These are phyloP conservation scores for Olyra latifolia DNA, from an alignment of 176 grass and related monocot genomes.

Conservation along the genomic window DNA sequence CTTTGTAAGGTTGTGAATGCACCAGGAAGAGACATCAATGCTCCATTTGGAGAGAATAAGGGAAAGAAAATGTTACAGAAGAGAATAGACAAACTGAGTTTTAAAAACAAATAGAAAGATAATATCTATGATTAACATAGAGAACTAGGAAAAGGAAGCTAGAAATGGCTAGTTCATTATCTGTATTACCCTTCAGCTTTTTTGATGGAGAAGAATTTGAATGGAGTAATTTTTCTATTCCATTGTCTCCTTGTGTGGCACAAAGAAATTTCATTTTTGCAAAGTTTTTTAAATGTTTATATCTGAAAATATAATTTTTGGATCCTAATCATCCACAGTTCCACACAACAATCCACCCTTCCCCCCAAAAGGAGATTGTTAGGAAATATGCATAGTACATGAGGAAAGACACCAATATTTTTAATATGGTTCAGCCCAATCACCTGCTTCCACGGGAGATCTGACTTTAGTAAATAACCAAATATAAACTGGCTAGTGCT, in stretches of 20 bases:
- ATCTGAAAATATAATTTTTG: neutral
- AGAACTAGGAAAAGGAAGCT: neutral
- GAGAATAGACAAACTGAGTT: conserved; percentile 2
- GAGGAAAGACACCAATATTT: too few relatives aligned
- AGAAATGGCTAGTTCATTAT: conserved; percentile 8
- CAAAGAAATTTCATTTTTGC: neutral
- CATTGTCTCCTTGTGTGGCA: neutral
- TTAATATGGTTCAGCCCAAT: too few relatives aligned
- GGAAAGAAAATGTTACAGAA: neutral
- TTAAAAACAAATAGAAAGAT: neutral
- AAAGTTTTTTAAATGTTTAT: neutral
- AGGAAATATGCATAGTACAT: too few relatives aligned
- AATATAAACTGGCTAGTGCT: too few relatives aligned
- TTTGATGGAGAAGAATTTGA: neutral
- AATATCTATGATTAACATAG: neutral
- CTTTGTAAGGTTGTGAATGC: too few relatives aligned
- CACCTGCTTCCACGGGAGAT: too few relatives aligned
- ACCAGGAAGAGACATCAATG: neutral
- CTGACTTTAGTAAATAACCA: too few relatives aligned
- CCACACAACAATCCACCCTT: too few relatives aligned
- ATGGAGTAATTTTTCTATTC: neutral
- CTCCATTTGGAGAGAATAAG: neutral
- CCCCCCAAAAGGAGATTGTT: too few relatives aligned
- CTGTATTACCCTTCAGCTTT: neutral
- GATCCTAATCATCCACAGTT: too few relatives aligned